These are phyloP conservation scores for Colletotrichum zoysiae DNA, from an alignment of 2,329 filamentous ascomycete genomes.

Conservation along the genomic window DNA sequence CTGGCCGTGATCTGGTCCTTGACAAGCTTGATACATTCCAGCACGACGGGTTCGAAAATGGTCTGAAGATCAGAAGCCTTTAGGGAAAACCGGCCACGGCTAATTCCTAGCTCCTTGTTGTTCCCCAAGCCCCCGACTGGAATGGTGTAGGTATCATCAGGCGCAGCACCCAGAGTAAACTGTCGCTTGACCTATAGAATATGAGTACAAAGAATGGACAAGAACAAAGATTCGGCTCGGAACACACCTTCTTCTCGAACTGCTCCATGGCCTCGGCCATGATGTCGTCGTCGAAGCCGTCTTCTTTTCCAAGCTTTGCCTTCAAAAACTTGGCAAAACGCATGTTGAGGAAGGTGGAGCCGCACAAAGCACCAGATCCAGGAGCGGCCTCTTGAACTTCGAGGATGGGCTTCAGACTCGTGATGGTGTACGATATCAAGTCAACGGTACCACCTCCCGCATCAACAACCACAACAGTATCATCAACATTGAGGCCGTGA, in stretches of 20 bases:
- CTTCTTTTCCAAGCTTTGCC: conserved; percentile 57
- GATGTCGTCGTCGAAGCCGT: conserved; percentile 57
- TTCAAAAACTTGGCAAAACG: conserved; percentile 60
- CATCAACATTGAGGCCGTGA: conserved; percentile 57
- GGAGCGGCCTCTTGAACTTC: conserved; percentile 63
- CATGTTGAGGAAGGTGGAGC: conserved; percentile 63
- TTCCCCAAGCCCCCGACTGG: conserved; percentile 51
- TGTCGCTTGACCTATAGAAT: conserved; percentile 47
- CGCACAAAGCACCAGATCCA: conserved; percentile 63
- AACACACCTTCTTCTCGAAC: conserved; percentile 57
- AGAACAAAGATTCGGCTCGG: conserved; percentile 21
- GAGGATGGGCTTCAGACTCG: conserved; percentile 56
- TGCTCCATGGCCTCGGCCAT: conserved; percentile 55
- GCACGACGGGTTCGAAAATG: conserved; percentile 60
- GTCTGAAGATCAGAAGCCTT: conserved; percentile 54
- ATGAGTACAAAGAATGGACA: conserved; percentile 45
- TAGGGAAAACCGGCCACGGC: conserved; percentile 52
- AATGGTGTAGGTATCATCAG: conserved; percentile 55
- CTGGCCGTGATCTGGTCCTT: conserved; percentile 58
- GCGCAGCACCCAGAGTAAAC: conserved; percentile 50
- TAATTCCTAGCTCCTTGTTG: conserved; percentile 55
- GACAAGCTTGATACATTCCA: conserved; percentile 58
- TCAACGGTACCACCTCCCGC: conserved; percentile 68
- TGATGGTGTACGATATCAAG: conserved; percentile 65
- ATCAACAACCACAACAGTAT: conserved; percentile 66